Evolutionary conservation across 2,329 filamentous ascomycete species (phyloP).

Genomic region (Venturia asperata): DNA sequence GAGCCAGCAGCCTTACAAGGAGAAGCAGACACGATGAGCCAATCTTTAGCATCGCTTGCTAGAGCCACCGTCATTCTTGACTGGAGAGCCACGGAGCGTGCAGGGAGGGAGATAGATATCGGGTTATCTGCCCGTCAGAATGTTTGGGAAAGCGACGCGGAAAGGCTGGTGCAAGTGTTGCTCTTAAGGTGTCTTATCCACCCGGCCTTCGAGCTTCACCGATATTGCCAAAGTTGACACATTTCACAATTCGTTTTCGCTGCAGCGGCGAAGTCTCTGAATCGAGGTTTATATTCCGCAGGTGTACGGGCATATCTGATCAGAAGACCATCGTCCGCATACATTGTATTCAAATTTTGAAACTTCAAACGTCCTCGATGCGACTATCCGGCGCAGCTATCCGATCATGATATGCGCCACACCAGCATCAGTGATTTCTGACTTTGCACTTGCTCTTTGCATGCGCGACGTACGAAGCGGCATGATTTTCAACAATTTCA

Average conservation of each 20-base stretch:
- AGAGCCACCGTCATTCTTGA: constrained; percentile 16
- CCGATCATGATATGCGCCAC: constrained; percentile 2
- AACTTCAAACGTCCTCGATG: background rate
- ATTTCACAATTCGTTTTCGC: background rate
- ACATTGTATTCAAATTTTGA: constrained; percentile 5
- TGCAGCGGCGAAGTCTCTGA: background rate
- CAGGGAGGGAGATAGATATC: background rate
- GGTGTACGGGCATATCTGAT: background rate
- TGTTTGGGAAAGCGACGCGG: background rate
- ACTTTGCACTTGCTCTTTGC: background rate
- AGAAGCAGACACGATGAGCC: constrained; percentile 13
- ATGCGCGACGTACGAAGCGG: too few relatives aligned
- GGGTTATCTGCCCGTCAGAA: background rate
- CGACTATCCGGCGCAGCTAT: background rate
- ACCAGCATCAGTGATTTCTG: background rate
- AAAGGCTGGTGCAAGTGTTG: background rate
- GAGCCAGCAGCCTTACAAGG: background rate
- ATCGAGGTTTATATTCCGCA: background rate
- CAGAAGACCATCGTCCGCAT: background rate
- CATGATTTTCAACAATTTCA: too few relatives aligned
- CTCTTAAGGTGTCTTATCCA: background rate
- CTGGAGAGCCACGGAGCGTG: background rate
- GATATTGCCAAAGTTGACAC: constrained; percentile 6
- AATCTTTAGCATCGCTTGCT: constrained; percentile 22
- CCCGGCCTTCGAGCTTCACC: background rate